Conservation (phyloP, 1,139 yeast species). For the Sugiyamaella paludigena region DNA sequence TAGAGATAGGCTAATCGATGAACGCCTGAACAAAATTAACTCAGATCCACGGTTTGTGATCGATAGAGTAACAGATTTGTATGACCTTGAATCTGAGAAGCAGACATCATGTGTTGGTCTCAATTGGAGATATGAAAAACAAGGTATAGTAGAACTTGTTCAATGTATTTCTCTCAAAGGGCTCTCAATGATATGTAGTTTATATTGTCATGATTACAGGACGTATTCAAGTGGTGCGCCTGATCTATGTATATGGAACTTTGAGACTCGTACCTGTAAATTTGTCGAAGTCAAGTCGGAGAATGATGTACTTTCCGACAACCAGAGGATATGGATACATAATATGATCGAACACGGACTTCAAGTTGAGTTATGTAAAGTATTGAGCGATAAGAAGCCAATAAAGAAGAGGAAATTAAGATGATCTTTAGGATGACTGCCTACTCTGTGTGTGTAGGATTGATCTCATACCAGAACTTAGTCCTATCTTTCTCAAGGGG, state of each 20-base stretch:
- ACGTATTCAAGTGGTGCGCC: slow-evolving; percentile 39
- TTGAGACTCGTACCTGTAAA: slow-evolving; percentile 22
- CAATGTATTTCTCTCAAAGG: slow-evolving; percentile 31
- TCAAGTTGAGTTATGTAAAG: slow-evolving; percentile 39
- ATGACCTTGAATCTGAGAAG: slow-evolving; percentile 12
- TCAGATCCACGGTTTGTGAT: slow-evolving; percentile 11
- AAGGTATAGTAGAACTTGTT: slow-evolving; percentile 31
- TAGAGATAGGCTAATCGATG: slow-evolving; percentile 24
- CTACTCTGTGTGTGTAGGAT: too few relatives aligned
- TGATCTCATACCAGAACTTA: too few relatives aligned
- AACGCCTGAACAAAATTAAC: slow-evolving; percentile 19
- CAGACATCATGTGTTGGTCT: slow-evolving; percentile 33
- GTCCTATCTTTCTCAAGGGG: too few relatives aligned
- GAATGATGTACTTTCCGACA: slow-evolving; percentile 40
- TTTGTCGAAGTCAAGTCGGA: slow-evolving; percentile 41
- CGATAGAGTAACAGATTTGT: slow-evolving; percentile 12
- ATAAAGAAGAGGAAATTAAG: too few relatives aligned
- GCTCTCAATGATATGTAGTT: slow-evolving; percentile 28
- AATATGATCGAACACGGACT: slow-evolving; percentile 32
- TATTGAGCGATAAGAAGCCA: slow-evolving; percentile 19
- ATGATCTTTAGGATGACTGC: too few relatives aligned
- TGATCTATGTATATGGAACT: slow-evolving; percentile 39
- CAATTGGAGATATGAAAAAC: slow-evolving; percentile 34
- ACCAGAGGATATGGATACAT: slow-evolving; percentile 41
- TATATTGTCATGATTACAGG: slow-evolving; percentile 34